phyloP scores from a whole-genome alignment of 2,329 filamentous ascomycete genomes.

The Xenoacremonium recifei region DNA sequence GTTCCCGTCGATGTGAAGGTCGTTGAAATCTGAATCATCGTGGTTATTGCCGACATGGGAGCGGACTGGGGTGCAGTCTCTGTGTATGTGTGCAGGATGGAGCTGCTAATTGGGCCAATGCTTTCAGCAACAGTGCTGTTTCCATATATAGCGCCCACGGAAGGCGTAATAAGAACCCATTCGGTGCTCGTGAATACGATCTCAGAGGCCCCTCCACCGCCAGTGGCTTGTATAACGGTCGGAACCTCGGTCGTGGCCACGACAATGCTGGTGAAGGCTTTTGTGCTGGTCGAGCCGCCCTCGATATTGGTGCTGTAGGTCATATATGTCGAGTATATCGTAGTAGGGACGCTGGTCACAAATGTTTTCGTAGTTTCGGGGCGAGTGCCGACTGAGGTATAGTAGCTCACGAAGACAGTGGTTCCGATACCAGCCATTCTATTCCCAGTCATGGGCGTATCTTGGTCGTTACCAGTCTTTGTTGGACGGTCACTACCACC shows the following conservation, averaged over 20 bases:
- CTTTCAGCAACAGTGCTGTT: no score
- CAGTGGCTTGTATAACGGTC: no score
- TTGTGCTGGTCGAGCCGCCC: neutral
- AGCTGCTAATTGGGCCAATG: no score
- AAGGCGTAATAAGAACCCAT: slow-evolving; percentile 6
- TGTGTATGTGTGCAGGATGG: slow-evolving; percentile 8
- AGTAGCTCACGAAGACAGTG: slow-evolving; percentile 13
- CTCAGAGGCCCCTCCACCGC: no score
- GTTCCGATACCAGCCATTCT: neutral
- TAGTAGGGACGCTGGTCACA: slow-evolving; percentile 14
- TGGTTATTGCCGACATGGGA: no score
- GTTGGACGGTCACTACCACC: no score
- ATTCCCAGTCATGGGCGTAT: slow-evolving; percentile 1
- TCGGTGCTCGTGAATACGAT: no score
- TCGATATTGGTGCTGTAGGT: slow-evolving; percentile 8
- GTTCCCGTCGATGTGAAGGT: neutral
- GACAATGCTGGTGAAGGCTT: slow-evolving; percentile 8
- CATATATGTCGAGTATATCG: neutral
- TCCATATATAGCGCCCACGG: no score
- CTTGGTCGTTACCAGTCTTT: no score
- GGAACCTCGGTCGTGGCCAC: slow-evolving; percentile 7
- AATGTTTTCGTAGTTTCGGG: slow-evolving; percentile 21
- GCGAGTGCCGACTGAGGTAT: slow-evolving; percentile 15
- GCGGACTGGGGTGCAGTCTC: slow-evolving; percentile 3
- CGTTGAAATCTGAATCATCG: neutral